Evolutionary conservation across 108 stramenopile species (phyloP).

Genomic region (Fistulifera pelliculosa): DNA sequence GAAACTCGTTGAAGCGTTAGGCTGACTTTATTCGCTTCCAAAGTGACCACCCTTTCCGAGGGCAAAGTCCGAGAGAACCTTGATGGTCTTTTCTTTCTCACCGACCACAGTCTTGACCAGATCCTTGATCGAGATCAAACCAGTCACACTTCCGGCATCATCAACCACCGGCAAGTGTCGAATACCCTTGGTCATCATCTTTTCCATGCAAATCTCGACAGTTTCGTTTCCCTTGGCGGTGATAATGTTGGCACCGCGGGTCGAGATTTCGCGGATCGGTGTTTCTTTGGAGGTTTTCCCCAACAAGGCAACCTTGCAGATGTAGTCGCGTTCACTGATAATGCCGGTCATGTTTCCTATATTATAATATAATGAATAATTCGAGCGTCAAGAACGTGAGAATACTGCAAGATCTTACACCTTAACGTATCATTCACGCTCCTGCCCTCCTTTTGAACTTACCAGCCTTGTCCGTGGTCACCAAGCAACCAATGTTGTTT

Average conservation of each 20-base stretch:
- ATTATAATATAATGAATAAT: conserved; percentile 8
- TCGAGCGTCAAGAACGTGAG: not conserved
- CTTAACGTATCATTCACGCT: not conserved
- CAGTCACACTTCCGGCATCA: conserved; percentile 51
- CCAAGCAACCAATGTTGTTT: conserved; percentile 86
- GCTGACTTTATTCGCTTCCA: conserved; percentile 26
- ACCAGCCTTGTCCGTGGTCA: conserved; percentile 64
- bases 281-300: conserved; percentile 65
- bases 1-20: no score
- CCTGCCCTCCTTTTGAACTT: conserved; percentile 9
- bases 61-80: conserved; percentile 70
- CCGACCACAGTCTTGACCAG: conserved; percentile 61
- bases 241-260: conserved; percentile 71
- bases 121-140: conserved; percentile 85
- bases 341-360: conserved; percentile 66
- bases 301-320: conserved; percentile 82
- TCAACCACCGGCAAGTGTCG: conserved; percentile 87
- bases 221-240: conserved; percentile 71
- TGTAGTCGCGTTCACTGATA: conserved; percentile 86
- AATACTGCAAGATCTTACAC: not conserved
- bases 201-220: conserved; percentile 83
- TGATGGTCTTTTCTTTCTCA: conserved; percentile 73
- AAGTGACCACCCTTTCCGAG: conserved; percentile 77
- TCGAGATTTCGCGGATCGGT: conserved; percentile 79
- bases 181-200: conserved; percentile 85